phyloP scores from a whole-genome alignment of 2,329 filamentous ascomycete genomes.

The Alternaria dauci region DNA sequence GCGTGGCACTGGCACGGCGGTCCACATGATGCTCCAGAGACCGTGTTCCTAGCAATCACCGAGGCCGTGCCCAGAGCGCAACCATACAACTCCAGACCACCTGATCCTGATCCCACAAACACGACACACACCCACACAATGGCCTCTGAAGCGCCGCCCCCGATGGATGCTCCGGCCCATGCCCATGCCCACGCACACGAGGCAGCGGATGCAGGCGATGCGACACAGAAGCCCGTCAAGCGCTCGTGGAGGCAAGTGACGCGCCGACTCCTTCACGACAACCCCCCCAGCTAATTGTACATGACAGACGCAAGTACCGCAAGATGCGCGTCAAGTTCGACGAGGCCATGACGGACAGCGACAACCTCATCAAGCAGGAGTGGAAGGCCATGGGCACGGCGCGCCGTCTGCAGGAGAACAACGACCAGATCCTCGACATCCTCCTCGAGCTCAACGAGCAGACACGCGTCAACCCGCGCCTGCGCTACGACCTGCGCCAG shows the following conservation, averaged over 20 bases:
- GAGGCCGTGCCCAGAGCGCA: slow-evolving; percentile 16
- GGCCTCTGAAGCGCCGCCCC: slow-evolving; percentile 37
- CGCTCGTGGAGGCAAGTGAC: slow-evolving; percentile 50
- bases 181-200: slow-evolving; percentile 4
- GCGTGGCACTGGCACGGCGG: slow-evolving; percentile 27
- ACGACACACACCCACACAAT: slow-evolving; percentile 23
- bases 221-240: slow-evolving; percentile 44
- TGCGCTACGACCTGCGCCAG: slow-evolving; percentile 73
- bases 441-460: slow-evolving; percentile 89
- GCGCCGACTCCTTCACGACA: slow-evolving; percentile 5
- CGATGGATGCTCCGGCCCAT: slow-evolving; percentile 8
- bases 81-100: slow-evolving; percentile 1
- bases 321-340: slow-evolving; percentile 87
- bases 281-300: slow-evolving; percentile 10
- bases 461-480: slow-evolving; percentile 75
- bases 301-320: slow-evolving; percentile 83
- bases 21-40: slow-evolving; percentile 23
- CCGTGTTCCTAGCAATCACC: slow-evolving; percentile 22
- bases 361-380: slow-evolving; percentile 81
- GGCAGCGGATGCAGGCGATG: slow-evolving; percentile 26
- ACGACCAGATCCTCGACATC: slow-evolving; percentile 89
- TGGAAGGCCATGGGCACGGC: slow-evolving; percentile 82
- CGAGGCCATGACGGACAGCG: slow-evolving; percentile 79
- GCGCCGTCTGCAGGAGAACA: slow-evolving; percentile 85
- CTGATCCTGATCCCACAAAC: neutral